Conservation (phyloP, 345 rosid species). For the Streptanthus diversifolius region DNA sequence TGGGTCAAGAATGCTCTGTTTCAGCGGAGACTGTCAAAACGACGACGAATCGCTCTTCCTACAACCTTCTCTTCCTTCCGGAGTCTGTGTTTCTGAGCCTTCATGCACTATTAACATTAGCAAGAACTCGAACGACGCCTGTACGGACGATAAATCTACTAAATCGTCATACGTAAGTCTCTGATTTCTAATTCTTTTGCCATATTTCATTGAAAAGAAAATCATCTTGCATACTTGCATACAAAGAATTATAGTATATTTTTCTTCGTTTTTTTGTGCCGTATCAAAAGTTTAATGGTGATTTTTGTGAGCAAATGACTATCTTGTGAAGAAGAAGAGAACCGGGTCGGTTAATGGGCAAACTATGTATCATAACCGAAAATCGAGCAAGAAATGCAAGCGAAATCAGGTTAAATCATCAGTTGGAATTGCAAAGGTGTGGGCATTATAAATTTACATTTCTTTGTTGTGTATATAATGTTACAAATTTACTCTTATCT, state of each 20-base stretch:
- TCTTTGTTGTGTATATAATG: background rate
- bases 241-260: background rate
- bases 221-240: slow-evolving; percentile 6
- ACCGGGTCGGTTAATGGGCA: slow-evolving; percentile 33
- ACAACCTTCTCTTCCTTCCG: slow-evolving; percentile 22
- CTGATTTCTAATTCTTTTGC: background rate
- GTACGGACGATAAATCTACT: background rate
- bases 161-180: slow-evolving; percentile 28
- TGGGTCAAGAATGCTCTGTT: slow-evolving; percentile 72
- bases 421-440: slow-evolving; percentile 48
- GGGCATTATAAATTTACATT: background rate
- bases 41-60: slow-evolving; percentile 28
- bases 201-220: background rate
- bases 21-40: slow-evolving; percentile 43
- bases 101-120: slow-evolving; percentile 21
- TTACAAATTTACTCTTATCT: background rate
- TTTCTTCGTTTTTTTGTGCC: background rate
- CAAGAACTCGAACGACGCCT: slow-evolving; percentile 21
- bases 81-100: slow-evolving; percentile 21
- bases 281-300: background rate
- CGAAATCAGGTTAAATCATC: slow-evolving; percentile 46
- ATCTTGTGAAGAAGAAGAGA: slow-evolving; percentile 48
- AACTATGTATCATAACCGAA: slow-evolving; percentile 28
- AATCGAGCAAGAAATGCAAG: slow-evolving; percentile 45
- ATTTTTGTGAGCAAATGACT: background rate